These are phyloP conservation scores for Arachis monticola DNA, from an alignment of 331 rosid genomes.

Conservation along the genomic window DNA sequence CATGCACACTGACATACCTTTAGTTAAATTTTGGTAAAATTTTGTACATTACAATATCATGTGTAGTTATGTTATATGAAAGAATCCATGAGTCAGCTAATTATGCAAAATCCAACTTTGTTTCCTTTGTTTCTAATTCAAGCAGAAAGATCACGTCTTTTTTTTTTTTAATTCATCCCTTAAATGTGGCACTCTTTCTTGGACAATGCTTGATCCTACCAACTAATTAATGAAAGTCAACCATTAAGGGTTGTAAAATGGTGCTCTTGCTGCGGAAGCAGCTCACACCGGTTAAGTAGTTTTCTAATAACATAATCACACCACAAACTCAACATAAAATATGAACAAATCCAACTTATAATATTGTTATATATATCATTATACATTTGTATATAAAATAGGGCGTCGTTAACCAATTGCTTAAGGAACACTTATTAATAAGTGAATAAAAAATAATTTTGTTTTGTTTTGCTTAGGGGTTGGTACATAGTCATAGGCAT, in stretches of 20 bases:
- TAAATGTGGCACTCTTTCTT: neutral
- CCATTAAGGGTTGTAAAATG: neutral
- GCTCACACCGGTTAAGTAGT: neutral
- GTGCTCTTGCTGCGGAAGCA: neutral
- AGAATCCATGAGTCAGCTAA: neutral
- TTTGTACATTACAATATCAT: neutral
- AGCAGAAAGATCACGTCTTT: neutral
- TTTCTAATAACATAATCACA: neutral
- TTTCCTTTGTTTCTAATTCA: neutral
- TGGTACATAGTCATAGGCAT: neutral
- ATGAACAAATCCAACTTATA: neutral
- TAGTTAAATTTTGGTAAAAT: slow-evolving; percentile 2
- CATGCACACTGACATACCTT: neutral
- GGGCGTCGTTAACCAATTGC: neutral
- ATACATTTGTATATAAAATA: no score
- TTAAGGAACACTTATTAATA: neutral
- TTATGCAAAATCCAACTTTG: neutral
- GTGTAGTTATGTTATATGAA: neutral
- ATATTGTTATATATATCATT: no score
- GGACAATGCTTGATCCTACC: neutral
- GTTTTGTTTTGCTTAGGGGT: neutral
- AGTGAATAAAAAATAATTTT: no score
- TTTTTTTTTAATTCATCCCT: no score
- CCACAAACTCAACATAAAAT: neutral
- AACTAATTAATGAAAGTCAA: slow-evolving; percentile 3